Conservation (phyloP, 1,284 basidiomycete species). For the Papiliotrema laurentii region DNA sequence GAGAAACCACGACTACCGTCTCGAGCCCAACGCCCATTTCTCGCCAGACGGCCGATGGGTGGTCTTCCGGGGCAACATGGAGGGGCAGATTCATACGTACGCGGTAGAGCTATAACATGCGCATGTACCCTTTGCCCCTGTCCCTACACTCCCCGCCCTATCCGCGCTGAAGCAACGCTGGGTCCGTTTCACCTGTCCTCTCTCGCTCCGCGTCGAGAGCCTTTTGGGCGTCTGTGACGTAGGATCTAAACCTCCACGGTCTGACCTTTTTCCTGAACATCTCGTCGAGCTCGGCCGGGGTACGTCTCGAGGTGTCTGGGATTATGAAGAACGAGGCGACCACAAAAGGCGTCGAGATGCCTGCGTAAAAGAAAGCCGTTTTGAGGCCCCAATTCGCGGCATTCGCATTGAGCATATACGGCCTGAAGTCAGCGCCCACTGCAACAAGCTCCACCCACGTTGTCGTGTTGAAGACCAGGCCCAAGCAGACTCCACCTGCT, state of each 20-base stretch:
- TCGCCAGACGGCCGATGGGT: slow-evolving; percentile 19
- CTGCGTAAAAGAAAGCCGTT: slow-evolving; percentile 29
- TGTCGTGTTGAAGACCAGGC: slow-evolving; percentile 25
- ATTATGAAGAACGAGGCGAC: slow-evolving; percentile 29
- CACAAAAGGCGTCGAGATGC: slow-evolving; percentile 16
- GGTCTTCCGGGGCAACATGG: slow-evolving; percentile 14
- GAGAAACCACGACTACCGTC: slow-evolving; percentile 14
- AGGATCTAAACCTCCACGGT: slow-evolving; percentile 25
- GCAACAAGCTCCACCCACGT: slow-evolving; percentile 24
- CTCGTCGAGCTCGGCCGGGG: slow-evolving; percentile 32
- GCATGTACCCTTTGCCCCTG: neutral
- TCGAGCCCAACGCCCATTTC: slow-evolving; percentile 21
- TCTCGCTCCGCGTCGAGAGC: slow-evolving; percentile 22
- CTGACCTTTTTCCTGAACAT: slow-evolving; percentile 31
- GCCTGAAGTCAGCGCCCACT: slow-evolving; percentile 6
- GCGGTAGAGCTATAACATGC: slow-evolving; percentile 11
- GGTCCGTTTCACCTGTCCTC: slow-evolving; percentile 18
- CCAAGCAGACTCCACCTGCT: slow-evolving; percentile 23
- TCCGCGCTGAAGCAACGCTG: slow-evolving; percentile 7
- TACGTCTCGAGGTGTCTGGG: slow-evolving; percentile 25
- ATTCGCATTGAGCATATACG: slow-evolving; percentile 4
- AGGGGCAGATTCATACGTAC: slow-evolving; percentile 15
- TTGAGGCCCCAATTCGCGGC: slow-evolving; percentile 24
- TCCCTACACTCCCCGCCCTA: neutral
- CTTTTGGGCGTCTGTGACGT: slow-evolving; percentile 25